These are phyloP conservation scores for Myotisia sp. DNA, from an alignment of 2,329 filamentous ascomycete species.

Conservation along the genomic window DNA sequence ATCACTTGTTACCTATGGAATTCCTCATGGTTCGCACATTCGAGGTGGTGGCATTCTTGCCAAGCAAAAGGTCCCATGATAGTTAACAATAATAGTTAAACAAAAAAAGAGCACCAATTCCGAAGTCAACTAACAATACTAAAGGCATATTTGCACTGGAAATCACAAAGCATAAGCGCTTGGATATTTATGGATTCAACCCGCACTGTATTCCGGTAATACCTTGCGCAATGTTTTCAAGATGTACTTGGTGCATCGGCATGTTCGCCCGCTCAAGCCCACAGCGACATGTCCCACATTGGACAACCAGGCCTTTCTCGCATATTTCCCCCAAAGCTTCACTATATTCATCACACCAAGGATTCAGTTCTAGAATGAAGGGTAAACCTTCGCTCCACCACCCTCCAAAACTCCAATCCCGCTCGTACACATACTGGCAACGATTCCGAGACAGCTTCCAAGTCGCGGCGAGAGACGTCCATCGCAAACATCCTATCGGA, in stretches of 20 bases:
- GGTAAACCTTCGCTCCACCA: conserved; percentile 2
- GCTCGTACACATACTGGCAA: conserved; percentile 17
- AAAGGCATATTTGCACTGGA: too few species aligned
- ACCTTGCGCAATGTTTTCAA: conserved; percentile 14
- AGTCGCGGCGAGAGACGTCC: conserved; percentile 26
- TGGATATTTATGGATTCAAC: too few species aligned
- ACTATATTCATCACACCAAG: too few species aligned
- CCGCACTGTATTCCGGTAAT: too few species aligned
- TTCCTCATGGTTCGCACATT: too few species aligned
- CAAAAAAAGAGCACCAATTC: too few species aligned
- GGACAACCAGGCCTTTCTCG: background rate
- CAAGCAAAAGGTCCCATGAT: too few species aligned
- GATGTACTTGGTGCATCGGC: conserved; percentile 19
- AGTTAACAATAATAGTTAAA: too few species aligned
- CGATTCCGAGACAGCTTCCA: conserved; percentile 22
- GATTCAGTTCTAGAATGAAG: conserved; percentile 2
- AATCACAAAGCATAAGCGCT: too few species aligned
- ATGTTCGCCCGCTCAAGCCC: conserved; percentile 10
- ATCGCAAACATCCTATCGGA: conserved; percentile 31
- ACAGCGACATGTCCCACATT: conserved; percentile 1
- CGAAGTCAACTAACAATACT: too few species aligned
- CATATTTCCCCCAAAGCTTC: background rate
- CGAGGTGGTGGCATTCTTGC: too few species aligned
- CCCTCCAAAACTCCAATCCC: conserved; percentile 10
- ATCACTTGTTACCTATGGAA: too few species aligned